Conservation (phyloP, 768 basidiomycete genomes). For the Russula foetens region DNA sequence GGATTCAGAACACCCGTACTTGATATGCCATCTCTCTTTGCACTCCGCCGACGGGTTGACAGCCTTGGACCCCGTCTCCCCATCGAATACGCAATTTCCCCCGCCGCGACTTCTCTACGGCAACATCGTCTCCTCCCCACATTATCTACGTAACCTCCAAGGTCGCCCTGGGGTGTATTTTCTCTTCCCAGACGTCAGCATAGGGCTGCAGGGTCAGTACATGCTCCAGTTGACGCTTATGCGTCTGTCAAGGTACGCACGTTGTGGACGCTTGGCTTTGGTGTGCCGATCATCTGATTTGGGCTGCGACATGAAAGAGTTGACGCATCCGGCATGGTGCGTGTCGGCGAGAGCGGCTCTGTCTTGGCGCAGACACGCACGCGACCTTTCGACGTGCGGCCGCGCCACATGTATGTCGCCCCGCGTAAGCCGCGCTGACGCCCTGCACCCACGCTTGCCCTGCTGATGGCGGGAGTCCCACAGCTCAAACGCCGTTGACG, state of each 20-base stretch:
- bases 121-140: slow-evolving; percentile 74
- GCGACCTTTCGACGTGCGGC: slow-evolving; percentile 68
- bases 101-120: slow-evolving; percentile 69
- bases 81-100: slow-evolving; percentile 38
- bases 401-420: slow-evolving; percentile 66
- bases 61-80: slow-evolving; percentile 56
- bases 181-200: slow-evolving; percentile 84
- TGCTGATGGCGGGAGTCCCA: slow-evolving; percentile 12
- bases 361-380: slow-evolving; percentile 69
- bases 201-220: slow-evolving; percentile 70
- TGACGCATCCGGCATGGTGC: slow-evolving; percentile 36
- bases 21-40: slow-evolving; percentile 76
- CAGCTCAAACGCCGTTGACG: slow-evolving; percentile 45
- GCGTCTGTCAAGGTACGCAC: slow-evolving; percentile 63
- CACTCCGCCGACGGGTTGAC: slow-evolving; percentile 59
- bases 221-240: slow-evolving; percentile 66
- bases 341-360: slow-evolving; percentile 45
- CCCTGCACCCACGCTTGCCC: slow-evolving; percentile 5
- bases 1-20: slow-evolving; percentile 79
- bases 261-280: background rate
- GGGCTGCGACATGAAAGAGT: slow-evolving; percentile 39
- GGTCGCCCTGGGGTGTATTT: slow-evolving; percentile 82
- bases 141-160: slow-evolving; percentile 71
- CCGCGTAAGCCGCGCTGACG: slow-evolving; percentile 47
- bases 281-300: background rate